A percentile compares a stretch with the other conserved stretches of the same genome.
These are phyloP conservation scores for Penicillium lagena DNA, from an alignment of 495 filamentous ascomycete species.

Conservation along the genomic window DNA sequence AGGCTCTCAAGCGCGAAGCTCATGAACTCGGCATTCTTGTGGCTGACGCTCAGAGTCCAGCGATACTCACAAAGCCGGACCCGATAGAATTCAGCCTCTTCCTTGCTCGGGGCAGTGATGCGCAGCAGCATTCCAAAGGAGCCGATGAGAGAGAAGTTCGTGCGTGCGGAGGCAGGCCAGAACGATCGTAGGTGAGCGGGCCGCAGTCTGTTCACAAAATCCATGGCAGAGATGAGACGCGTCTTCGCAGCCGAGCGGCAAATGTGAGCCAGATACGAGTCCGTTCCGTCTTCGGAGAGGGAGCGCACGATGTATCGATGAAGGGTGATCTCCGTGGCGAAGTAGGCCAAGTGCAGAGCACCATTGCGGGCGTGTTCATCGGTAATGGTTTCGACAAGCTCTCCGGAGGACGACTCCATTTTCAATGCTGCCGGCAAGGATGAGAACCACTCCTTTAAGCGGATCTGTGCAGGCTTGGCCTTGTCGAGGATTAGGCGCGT, in stretches of 20 bases:
- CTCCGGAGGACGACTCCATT: constrained; percentile 42
- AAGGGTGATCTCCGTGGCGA: constrained; percentile 56
- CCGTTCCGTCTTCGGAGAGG: constrained; percentile 35
- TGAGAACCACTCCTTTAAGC: constrained; percentile 53
- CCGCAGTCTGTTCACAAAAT: constrained; percentile 52
- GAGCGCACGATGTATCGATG: constrained; percentile 55
- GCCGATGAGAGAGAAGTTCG: constrained; percentile 49
- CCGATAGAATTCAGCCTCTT: constrained; percentile 96
- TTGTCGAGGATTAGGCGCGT: constrained; percentile 51
- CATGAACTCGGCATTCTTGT: constrained; percentile 69
- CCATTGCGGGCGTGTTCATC: constrained; percentile 40
- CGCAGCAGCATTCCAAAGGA: constrained; percentile 65
- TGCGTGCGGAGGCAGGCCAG: constrained; percentile 48
- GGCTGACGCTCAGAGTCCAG: constrained; percentile 86
- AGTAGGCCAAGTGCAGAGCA: constrained; percentile 55
- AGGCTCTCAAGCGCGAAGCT: constrained; percentile 44
- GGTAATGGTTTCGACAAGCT: constrained; percentile 34
- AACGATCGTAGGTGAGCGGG: constrained; percentile 48
- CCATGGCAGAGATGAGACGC: constrained; percentile 50
- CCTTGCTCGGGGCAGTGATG: constrained; percentile 75
- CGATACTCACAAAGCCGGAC: constrained; percentile 79
- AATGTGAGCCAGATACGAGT: constrained; percentile 72
- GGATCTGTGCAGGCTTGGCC: constrained; percentile 55
- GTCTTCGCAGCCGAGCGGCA: constrained; percentile 77
- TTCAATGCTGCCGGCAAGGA: constrained; percentile 45